Evolutionary conservation across 768 basidiomycete genomes (phyloP).

Genomic region (Collybia sp.): DNA sequence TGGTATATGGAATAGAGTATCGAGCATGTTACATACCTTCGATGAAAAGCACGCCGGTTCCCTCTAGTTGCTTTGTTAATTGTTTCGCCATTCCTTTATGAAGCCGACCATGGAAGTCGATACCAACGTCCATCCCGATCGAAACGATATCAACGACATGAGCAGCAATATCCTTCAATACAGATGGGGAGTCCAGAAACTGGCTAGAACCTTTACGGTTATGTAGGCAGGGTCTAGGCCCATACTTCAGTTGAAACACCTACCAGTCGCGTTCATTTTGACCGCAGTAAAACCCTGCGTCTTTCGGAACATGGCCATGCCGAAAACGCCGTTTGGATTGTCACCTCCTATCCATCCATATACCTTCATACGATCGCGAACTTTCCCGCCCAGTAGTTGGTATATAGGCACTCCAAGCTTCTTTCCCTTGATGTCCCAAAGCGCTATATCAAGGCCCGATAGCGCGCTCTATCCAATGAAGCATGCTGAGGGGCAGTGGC

Average conservation of each 20-base stretch:
- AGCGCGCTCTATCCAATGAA: slow-evolving; percentile 37
- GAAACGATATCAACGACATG: slow-evolving; percentile 49
- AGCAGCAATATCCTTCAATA: slow-evolving; percentile 44
- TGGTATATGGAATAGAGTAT: not conserved
- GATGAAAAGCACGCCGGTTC: slow-evolving; percentile 58
- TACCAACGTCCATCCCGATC: slow-evolving; percentile 57
- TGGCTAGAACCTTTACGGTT: too few relatives aligned
- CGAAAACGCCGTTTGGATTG: slow-evolving; percentile 46
- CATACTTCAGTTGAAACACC: slow-evolving; percentile 6
- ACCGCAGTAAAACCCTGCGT: slow-evolving; percentile 64
- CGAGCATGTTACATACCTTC: slow-evolving; percentile 35
- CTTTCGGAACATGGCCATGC: slow-evolving; percentile 48
- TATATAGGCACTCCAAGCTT: slow-evolving; percentile 61
- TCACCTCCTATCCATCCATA: slow-evolving; percentile 61
- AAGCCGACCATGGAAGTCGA: slow-evolving; percentile 68
- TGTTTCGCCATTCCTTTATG: slow-evolving; percentile 71
- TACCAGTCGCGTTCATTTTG: slow-evolving; percentile 68
- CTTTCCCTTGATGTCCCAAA: slow-evolving; percentile 82
- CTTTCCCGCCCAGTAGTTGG: slow-evolving; percentile 67
- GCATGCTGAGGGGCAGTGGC: not conserved
- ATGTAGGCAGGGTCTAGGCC: too few relatives aligned
- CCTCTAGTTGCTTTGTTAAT: slow-evolving; percentile 56
- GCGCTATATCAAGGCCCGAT: slow-evolving; percentile 62
- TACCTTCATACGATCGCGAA: slow-evolving; percentile 53
- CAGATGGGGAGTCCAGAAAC: slow-evolving; percentile 59